Evolutionary conservation across 2,329 filamentous ascomycete genomes (phyloP), one percentile per base, ranked within the genome.

Genomic region (Penicillium oxalicum): DNA sequence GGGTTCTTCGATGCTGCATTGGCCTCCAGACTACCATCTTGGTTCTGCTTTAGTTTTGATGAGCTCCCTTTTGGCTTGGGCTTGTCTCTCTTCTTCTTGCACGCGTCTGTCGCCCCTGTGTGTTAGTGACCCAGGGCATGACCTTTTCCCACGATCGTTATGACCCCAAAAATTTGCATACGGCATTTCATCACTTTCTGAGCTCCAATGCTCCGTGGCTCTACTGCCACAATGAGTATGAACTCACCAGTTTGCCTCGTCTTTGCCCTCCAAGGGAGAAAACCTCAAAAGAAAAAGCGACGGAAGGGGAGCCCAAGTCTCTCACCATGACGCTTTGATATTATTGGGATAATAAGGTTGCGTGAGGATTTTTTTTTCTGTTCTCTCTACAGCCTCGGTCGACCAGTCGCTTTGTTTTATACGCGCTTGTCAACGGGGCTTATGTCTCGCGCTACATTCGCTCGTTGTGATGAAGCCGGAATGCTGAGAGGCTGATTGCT

Each of bases 111-210:
- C 41, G 39, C 53, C 50, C 51, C 51, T 51, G 57, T 60, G 61
- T 56, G 50, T 49, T 56, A 53, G 45, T 54, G 56, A 49, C 24
- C 41, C 56, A 62, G 62, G 61, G 61, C 61, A 63, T 64, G 58
- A 59, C 62, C 61, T 65, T 62, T 61, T 52, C 56, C 59, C 60
- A 66, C 61, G 65, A 67, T 67, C 62, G 60, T 67, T 65, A 69
- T 66, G 66, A 67, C 62, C 60, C 18, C 18, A 18, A 60, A 62
- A 54, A 50, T 54, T 60, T 65, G 60, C 61, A 65, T 63, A 61
- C 61, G 71, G 70, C 54, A 64, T 73, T 51, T 68, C 46, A 41
- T 51, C 58, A 54, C 54, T 36, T 33, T 32, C 12, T 32, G 29
- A 8, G 29, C 29, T 32, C 11, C 29, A 32, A 2, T n/a, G 24